A percentile compares a stretch with the other conserved stretches of the same genome.
Evolutionary conservation across 2,329 filamentous ascomycete genomes (phyloP).

Genomic region (Apiospora pterosperma): DNA sequence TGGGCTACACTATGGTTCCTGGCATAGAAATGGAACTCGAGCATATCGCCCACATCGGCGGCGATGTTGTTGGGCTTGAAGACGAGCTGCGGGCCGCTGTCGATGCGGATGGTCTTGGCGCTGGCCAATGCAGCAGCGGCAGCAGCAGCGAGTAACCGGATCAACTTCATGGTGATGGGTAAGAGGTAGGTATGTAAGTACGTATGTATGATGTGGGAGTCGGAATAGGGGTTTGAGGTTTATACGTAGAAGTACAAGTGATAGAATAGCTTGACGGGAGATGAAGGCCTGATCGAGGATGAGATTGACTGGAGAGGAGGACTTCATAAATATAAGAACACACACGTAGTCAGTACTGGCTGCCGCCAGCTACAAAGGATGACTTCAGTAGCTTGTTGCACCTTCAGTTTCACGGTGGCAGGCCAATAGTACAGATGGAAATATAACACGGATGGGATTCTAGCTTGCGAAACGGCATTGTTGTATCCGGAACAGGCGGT

Average conservation of each 20-base stretch:
- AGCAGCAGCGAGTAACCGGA: not conserved
- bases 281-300: not conserved
- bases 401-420: not conserved
- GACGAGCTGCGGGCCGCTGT: not conserved
- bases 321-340: too few species aligned
- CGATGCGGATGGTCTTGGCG: conserved; percentile 8
- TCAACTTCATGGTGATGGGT: conserved; percentile 1
- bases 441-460: not conserved
- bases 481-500: not conserved
- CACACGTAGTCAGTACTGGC: too few species aligned
- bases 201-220: not conserved
- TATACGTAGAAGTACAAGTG: not conserved
- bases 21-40: conserved; percentile 8
- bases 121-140: not conserved
- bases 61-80: conserved; percentile 5
- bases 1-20: conserved; percentile 39
- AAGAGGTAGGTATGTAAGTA: not conserved
- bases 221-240: not conserved
- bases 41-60: conserved; percentile 4
- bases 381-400: not conserved
- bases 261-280: not conserved
- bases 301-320: not conserved
- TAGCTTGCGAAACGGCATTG: not conserved
- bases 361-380: not conserved
- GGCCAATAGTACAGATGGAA: too few species aligned